phyloP scores from a whole-genome alignment of 2,329 filamentous ascomycete species.

The Uncinocarpus reesii region DNA sequence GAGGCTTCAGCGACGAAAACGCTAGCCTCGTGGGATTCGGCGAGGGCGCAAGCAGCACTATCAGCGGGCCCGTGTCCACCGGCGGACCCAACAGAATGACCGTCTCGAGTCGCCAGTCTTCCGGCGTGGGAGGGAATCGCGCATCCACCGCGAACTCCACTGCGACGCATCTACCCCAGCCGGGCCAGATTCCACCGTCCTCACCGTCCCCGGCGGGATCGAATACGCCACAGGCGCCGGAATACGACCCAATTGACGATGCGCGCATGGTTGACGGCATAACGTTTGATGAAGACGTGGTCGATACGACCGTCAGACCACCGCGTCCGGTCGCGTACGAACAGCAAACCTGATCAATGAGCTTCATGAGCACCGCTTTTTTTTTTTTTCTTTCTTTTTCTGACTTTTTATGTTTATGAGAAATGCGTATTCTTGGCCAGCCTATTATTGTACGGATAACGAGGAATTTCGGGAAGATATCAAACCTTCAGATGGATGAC shows the following conservation, averaged over 20 bases:
- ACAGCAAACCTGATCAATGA: background rate
- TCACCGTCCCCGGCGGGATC: constrained; percentile 29
- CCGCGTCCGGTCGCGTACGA: constrained; percentile 43
- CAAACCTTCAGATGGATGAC: too few relatives aligned
- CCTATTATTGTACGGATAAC: too few relatives aligned
- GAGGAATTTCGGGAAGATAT: too few relatives aligned
- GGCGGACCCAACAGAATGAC: constrained; percentile 34
- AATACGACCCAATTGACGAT: constrained; percentile 24
- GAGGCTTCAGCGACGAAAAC: constrained; percentile 76
- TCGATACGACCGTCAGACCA: constrained; percentile 55
- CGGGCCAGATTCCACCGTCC: constrained; percentile 27
- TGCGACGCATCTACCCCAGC: constrained; percentile 19
- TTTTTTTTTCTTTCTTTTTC: background rate
- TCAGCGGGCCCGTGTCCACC: constrained; percentile 64
- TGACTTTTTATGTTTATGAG: background rate
- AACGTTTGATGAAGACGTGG: constrained; percentile 50
- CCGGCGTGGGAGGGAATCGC: constrained; percentile 28
- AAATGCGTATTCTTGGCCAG: background rate
- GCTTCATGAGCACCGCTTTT: too few relatives aligned
- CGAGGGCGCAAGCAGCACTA: constrained; percentile 77
- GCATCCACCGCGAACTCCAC: constrained; percentile 21
- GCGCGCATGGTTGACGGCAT: constrained; percentile 35
- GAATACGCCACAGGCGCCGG: constrained; percentile 23
- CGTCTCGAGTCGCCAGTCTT: constrained; percentile 25
- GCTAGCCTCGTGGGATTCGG: constrained; percentile 84